Evolutionary conservation across 768 basidiomycete species (phyloP), one percentile per base, ranked within the genome.

Genomic region (Leucocoprinus sp.): DNA sequence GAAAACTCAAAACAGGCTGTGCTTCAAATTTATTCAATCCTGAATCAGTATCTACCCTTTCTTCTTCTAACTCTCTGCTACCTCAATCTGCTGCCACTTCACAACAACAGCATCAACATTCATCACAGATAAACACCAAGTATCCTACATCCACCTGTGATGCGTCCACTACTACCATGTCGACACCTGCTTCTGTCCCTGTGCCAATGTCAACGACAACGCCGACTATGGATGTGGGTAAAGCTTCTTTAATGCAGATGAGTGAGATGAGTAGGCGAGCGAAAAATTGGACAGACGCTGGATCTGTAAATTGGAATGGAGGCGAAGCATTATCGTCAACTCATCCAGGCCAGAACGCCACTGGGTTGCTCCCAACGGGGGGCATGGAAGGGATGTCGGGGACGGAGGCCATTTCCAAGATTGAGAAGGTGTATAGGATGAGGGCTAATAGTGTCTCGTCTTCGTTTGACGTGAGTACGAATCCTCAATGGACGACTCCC

Each of bases 231-330:
- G 55, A 76, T 27, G 73, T 85, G 37, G 84, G 82, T 3, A 74
- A 78, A 18, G 82, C 80, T 12, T 76, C 79, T 42, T 72, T 88
- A 48, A 69, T 77, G 54, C 84, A 85, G 59, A 83, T 89, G 79
- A 86, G 80, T 62, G 85, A 87, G 57, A 74, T 84, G 52, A 83
- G 82, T 35, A 66, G 82, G 42, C 72, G 81, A 21, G 82, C 77
- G 3, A 70, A 72, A 39, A 56, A 42, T 52, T 52, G 41, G 57
- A 52, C n/a, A n/a, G n/a, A n/a, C n/a, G n/a, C 45, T 53, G 56
- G 29, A 33, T 22, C 37, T 27, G 42, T 38, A 37, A 39, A 27
- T 42, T 35, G 68, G 75, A 23, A 75, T 76, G 43, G 47, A 56
- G 50, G 28, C 15, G 15, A 15, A 5, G 8, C 18, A 5, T 27